Percentiles rank a stretch among this genome's conserved stretches.
Evolutionary conservation across 139 green algal genomes (phyloP).

Genomic region (Pedinophyceae sp.): DNA sequence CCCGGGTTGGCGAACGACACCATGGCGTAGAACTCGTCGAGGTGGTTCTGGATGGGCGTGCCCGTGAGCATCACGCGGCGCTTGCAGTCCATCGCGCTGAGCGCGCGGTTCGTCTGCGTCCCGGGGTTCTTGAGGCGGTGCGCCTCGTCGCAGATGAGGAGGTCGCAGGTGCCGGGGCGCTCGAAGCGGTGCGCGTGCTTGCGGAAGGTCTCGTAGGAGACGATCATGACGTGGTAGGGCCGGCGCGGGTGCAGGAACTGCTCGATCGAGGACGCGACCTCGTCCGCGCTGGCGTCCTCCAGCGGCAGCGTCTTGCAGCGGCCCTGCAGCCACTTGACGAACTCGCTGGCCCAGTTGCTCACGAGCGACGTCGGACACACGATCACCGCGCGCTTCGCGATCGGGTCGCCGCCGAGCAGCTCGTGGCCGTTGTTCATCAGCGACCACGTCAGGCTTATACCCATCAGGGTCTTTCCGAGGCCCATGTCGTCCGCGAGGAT

Average conservation of each 20-base stretch:
- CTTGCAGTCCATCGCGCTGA: slow-evolving; percentile 62
- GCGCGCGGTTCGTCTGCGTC: slow-evolving; percentile 75
- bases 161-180: slow-evolving; percentile 49
- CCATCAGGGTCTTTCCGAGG: slow-evolving; percentile 10
- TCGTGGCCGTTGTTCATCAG: slow-evolving; percentile 50
- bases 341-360: slow-evolving; percentile 93
- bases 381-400: slow-evolving; percentile 75
- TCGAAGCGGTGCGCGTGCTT: slow-evolving; percentile 62
- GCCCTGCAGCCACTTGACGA: slow-evolving; percentile 83
- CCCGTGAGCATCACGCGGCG: slow-evolving; percentile 88
- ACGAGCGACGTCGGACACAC: slow-evolving; percentile 95
- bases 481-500: slow-evolving; percentile 95
- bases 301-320: slow-evolving; percentile 62
- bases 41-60: slow-evolving; percentile 90
- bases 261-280: slow-evolving; percentile 60
- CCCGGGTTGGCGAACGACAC: slow-evolving; percentile 93
- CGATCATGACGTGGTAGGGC: slow-evolving; percentile 55
- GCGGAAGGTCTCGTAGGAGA: slow-evolving; percentile 97
- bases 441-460: slow-evolving; percentile 77
- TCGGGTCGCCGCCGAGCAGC: slow-evolving; percentile 40
- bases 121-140: slow-evolving; percentile 95
- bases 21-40: slow-evolving; percentile 96
- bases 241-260: slow-evolving; percentile 52
- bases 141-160: slow-evolving; percentile 97
- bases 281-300: slow-evolving; percentile 67